phyloP scores from a whole-genome alignment of 495 filamentous ascomycete species.

The Barbatosphaeria neglecta region DNA sequence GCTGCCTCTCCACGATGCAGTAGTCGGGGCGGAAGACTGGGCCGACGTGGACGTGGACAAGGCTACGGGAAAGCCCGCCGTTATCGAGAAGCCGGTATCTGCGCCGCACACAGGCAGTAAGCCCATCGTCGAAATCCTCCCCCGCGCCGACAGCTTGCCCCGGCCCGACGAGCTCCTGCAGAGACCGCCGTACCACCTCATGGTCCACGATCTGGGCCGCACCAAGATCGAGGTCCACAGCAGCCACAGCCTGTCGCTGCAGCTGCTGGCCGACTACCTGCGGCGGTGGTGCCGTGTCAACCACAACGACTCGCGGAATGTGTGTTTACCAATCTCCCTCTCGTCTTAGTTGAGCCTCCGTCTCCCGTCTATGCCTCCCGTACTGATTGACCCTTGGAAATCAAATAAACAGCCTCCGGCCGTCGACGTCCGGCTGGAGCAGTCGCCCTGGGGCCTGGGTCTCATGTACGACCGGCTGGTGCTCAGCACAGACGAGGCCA shows the following conservation, averaged over 20 bases:
- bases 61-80: slow-evolving; percentile 9
- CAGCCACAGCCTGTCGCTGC: slow-evolving; percentile 27
- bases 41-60: slow-evolving; percentile 18
- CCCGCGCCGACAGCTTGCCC: slow-evolving; percentile 15
- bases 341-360: background rate
- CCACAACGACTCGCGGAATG: slow-evolving; percentile 17
- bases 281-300: slow-evolving; percentile 25
- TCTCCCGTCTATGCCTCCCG: background rate
- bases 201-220: slow-evolving; percentile 5
- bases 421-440: slow-evolving; percentile 19
- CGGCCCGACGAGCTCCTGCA: slow-evolving; percentile 24
- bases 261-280: slow-evolving; percentile 25
- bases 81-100: slow-evolving; percentile 3
- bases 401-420: slow-evolving; percentile 17
- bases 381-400: background rate
- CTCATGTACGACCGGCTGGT: slow-evolving; percentile 22
- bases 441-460: slow-evolving; percentile 25
- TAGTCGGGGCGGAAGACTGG: slow-evolving; percentile 16
- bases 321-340: slow-evolving; percentile 3
- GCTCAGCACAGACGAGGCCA: slow-evolving; percentile 13
- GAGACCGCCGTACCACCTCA: slow-evolving; percentile 27
- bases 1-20: background rate
- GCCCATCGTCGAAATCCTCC: slow-evolving; percentile 14
- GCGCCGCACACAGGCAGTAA: background rate
- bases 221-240: slow-evolving; percentile 17